A percentile compares a stretch with the other conserved stretches of the same genome.
These are phyloP conservation scores for Elongisporangium undulatum DNA, from an alignment of 352 stramenopile genomes.

Conservation along the genomic window DNA sequence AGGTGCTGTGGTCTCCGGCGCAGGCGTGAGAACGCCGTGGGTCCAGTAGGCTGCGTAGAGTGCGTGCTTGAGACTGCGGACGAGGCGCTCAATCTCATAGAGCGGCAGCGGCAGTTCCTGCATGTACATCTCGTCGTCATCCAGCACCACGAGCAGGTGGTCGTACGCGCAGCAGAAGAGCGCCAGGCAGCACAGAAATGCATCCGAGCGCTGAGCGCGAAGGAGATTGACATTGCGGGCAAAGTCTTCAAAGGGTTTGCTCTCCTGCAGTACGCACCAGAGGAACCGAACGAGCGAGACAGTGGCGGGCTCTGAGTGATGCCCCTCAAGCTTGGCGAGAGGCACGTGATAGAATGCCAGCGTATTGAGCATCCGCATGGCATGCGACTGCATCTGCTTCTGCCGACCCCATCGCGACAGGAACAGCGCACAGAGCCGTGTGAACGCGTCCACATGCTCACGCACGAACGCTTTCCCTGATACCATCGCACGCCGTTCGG, in stretches of 20 bases:
- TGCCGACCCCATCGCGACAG: conserved; percentile 54
- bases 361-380: conserved; percentile 54
- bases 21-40: conserved; percentile 22
- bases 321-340: background rate
- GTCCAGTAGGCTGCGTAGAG: conserved; percentile 57
- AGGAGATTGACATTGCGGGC: conserved; percentile 42
- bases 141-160: conserved; percentile 57
- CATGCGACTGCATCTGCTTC: conserved; percentile 30
- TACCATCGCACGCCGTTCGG: conserved; percentile 11
- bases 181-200: conserved; percentile 40
- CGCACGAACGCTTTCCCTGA: conserved; percentile 34
- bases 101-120: conserved; percentile 59
- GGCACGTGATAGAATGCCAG: conserved; percentile 48
- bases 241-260: conserved; percentile 46
- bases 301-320: conserved; percentile 2
- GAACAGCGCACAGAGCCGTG: conserved; percentile 41
- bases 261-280: conserved; percentile 63
- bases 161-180: conserved; percentile 62
- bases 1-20: conserved; percentile 15
- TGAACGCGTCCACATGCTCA: conserved; percentile 38
- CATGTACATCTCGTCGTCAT: conserved; percentile 79
- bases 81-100: conserved; percentile 58
- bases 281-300: conserved; percentile 46
- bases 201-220: conserved; percentile 26
- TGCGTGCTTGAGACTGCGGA: conserved; percentile 49